A percentile compares a stretch with the other conserved stretches of the same genome.
Conservation (phyloP, 1,139 yeast species). For the Blastobotrys illinoisensis region DNA sequence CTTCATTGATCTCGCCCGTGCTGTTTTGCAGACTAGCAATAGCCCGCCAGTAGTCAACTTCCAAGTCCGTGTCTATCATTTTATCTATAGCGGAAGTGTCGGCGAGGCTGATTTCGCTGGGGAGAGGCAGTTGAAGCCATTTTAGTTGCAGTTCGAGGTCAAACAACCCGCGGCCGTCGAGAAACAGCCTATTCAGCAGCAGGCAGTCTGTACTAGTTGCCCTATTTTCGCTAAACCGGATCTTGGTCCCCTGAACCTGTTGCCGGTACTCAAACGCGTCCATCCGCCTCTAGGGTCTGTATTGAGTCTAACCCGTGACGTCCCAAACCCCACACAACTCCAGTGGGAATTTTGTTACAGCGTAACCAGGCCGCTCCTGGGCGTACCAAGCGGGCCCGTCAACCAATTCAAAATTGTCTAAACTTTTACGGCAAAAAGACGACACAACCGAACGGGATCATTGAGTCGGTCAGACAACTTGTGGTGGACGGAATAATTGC, state of each 20-base stretch:
- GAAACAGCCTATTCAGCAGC: slow-evolving; percentile 21
- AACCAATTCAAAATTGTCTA: too few species aligned
- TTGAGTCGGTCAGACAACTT: too few species aligned
- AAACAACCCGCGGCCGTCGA: slow-evolving; percentile 13
- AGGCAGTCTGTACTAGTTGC: slow-evolving; percentile 28
- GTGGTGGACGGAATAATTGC: too few species aligned
- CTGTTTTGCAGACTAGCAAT: background rate
- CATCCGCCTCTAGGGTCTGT: too few species aligned
- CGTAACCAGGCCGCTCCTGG: too few species aligned
- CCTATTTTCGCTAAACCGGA: slow-evolving; percentile 30
- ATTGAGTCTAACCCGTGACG: too few species aligned
- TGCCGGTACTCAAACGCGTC: slow-evolving; percentile 32
- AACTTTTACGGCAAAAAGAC: too few species aligned
- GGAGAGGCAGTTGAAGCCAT: slow-evolving; percentile 15
- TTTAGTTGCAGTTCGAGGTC: slow-evolving; percentile 13
- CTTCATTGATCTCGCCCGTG: slow-evolving; percentile 23
- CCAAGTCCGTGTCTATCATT: slow-evolving; percentile 18
- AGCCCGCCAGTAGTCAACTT: slow-evolving; percentile 16
- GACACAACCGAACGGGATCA: too few species aligned
- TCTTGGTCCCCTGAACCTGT: slow-evolving; percentile 30
- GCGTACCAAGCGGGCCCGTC: too few species aligned
- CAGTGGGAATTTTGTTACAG: background rate
- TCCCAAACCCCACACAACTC: too few species aligned
- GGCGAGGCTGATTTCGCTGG: background rate
- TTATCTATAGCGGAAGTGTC: slow-evolving; percentile 1